Conservation (phyloP, 2,329 filamentous ascomycete genomes). For the Fusarium chuoi region DNA sequence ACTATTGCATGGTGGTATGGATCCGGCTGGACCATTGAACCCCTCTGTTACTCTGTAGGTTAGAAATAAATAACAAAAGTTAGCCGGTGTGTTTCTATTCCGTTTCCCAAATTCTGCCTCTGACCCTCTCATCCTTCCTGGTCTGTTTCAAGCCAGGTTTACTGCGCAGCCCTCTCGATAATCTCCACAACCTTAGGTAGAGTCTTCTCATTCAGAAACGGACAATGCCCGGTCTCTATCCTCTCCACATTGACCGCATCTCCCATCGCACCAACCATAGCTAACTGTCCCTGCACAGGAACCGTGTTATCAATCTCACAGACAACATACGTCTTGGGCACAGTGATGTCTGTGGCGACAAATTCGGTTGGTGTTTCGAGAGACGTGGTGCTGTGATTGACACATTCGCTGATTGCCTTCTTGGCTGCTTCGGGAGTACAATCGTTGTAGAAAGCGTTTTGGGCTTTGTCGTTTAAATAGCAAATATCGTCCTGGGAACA, state of each 20-base stretch:
- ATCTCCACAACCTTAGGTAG: not conserved
- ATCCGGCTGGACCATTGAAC: not conserved
- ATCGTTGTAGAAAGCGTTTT: constrained; percentile 13
- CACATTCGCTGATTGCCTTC: not conserved
- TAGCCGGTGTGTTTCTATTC: rapidly evolving
- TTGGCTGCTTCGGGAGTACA: not conserved
- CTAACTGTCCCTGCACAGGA: constrained; percentile 33
- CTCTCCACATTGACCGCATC: not conserved
- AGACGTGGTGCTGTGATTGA: constrained; percentile 30
- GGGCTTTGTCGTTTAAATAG: constrained; percentile 5
- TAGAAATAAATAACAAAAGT: not conserved
- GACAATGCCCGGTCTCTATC: not conserved
- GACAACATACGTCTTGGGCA: constrained; percentile 43
- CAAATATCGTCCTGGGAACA: not conserved
- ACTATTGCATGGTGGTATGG: not conserved
- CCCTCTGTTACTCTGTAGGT: not conserved
- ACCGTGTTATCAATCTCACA: constrained; percentile 39
- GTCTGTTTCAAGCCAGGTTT: rapidly evolving
- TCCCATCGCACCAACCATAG: constrained; percentile 29
- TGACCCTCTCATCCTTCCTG: rapidly evolving
- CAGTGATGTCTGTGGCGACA: constrained; percentile 36
- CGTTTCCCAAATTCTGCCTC: rapidly evolving
- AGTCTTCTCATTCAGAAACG: not conserved
- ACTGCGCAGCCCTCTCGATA: not conserved
- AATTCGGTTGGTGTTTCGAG: constrained; percentile 26